Base-by-base conservation (phyloP, 768 basidiomycete genomes). In the Russula compacta region DNA sequence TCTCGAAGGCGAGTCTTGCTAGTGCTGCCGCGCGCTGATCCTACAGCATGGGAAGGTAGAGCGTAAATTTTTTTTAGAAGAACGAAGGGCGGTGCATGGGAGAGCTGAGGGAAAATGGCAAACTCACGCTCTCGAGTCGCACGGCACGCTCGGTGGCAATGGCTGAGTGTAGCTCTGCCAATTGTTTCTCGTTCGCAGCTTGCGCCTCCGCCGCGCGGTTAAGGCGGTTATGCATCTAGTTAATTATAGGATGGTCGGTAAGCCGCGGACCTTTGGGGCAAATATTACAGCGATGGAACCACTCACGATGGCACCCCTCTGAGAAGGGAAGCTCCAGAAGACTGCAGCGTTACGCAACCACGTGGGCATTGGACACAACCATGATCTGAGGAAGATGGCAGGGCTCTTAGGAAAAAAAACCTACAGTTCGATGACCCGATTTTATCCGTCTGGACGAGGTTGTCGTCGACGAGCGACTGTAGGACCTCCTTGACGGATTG, bases 251-350 rank as follows among this genome's bases (percentile, higher is more conserved):
- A 11, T 6, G 15, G 2, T n/a, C n/a, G 11, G 7, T 51, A 11
- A 51, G 11, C 46, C 46, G 46, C 21, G 46, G 12, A 7, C 17
- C 6, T 4, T 40, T 40, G 6, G 14, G 40, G 42, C 7, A n/a
- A 17, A 17, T n/a, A 35, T 36, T 11, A 36, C 10, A n/a, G 29
- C 14, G 2, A 36, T 14, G 12, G 36, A 36, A 53, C 29, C 24
- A 52, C 55, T 49, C 61, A 93, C 93, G 68, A 85, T 78, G 8
- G 86, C 82, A 4, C 93, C 92, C 49, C 83, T 82, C 60, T 94
- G 90, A 1, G 91, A 93, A 15, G 93, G 93, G 71, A 97, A 95
- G 68, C 90, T 90, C 94, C 94, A 97, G 72, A 91, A 95, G 74
- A 95, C 93, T 95, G 49, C 56, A 58, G 59, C 40, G 66, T 67